Conservation (phyloP, 257 asterid genomes). For the Echites panduratus region DNA sequence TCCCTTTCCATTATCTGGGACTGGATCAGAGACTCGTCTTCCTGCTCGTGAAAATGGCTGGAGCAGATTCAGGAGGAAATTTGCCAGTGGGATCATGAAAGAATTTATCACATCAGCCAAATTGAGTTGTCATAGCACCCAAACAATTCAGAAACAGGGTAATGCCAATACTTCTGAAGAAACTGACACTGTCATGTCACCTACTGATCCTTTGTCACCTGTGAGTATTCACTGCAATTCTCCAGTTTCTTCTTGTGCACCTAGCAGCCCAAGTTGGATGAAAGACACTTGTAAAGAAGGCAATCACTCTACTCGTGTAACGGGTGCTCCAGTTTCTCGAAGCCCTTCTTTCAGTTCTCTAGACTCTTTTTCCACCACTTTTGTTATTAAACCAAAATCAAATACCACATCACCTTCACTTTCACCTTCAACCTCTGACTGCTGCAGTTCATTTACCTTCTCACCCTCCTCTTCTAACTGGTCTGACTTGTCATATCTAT, state of each 20-base stretch:
- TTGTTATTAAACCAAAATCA: slow-evolving; percentile 44
- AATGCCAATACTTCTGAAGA: slow-evolving; percentile 25
- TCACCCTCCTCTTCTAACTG: slow-evolving; percentile 89
- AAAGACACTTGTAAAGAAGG: slow-evolving; percentile 30
- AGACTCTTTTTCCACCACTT: slow-evolving; percentile 53
- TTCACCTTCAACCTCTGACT: slow-evolving; percentile 83
- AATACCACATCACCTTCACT: slow-evolving; percentile 54
- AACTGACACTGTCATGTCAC: slow-evolving; percentile 24
- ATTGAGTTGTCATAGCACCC: slow-evolving; percentile 20
- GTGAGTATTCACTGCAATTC: slow-evolving; percentile 39
- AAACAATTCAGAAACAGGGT: slow-evolving; percentile 25
- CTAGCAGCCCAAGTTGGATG: slow-evolving; percentile 38
- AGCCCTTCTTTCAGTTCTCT: slow-evolving; percentile 55
- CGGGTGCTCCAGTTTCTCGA: slow-evolving; percentile 34
- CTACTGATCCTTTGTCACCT: slow-evolving; percentile 31
- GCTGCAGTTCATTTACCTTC: slow-evolving; percentile 69
- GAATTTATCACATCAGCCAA: slow-evolving; percentile 41
- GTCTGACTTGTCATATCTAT: slow-evolving; percentile 61
- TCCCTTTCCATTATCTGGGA: slow-evolving; percentile 48
- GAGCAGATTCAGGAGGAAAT: slow-evolving; percentile 60
- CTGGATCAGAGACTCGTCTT: slow-evolving; percentile 53
- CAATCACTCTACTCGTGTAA: slow-evolving; percentile 19
- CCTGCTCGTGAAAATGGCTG: slow-evolving; percentile 72
- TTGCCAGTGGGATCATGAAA: slow-evolving; percentile 41
- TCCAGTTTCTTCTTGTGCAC: slow-evolving; percentile 41